Evolutionary conservation across 1,284 basidiomycete genomes (phyloP), one percentile per base, ranked within the genome.

Genomic region (Pterula multifida): DNA sequence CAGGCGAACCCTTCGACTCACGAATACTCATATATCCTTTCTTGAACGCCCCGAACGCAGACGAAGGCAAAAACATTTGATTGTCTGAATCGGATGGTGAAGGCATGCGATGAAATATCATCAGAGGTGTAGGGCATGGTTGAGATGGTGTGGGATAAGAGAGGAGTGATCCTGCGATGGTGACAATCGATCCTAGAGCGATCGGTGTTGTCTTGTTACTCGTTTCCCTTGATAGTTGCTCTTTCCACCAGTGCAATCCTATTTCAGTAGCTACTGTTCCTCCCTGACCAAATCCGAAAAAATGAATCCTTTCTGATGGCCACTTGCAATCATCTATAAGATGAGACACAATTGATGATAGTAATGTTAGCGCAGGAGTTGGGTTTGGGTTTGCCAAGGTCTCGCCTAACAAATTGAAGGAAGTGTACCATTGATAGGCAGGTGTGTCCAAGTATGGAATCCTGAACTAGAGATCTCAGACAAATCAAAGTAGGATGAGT

Each of bases 281-380:
- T 0, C 92, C 92, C 63, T 96, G 92, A 0, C 78, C 90, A 58
- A 91, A 96, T 3, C 92, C 92, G 57, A 95, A 90, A 12, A 94
- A 60, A 62, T 96, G 91, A 19, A 96, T 83, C 17, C 75, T 69
- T 3, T 75, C 56, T 0, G 72, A 57, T 0, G 75, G 66, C 92
- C 92, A 95, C 0, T 67, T 59, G 55, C 84, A 85, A n/a, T n/a
- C 39, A 32, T 73, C 70, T 3, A 68, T 69, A 47, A 95, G 75
- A 56, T 85, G 72, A 6, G 68, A 61, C 50, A 90, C 56, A 21
- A 85, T 66, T 9, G 63, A 67, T 1, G 65, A 61, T 21, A 94
- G 63, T 17, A 81, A 62, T 2, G 75, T 68, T 42, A 86, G 68
- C 0, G 80, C 81, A 1, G 76, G 65, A 0, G 81, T 80, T 3